Conservation (phyloP, 2,329 filamentous ascomycete species). For the Penicillium sp. region DNA sequence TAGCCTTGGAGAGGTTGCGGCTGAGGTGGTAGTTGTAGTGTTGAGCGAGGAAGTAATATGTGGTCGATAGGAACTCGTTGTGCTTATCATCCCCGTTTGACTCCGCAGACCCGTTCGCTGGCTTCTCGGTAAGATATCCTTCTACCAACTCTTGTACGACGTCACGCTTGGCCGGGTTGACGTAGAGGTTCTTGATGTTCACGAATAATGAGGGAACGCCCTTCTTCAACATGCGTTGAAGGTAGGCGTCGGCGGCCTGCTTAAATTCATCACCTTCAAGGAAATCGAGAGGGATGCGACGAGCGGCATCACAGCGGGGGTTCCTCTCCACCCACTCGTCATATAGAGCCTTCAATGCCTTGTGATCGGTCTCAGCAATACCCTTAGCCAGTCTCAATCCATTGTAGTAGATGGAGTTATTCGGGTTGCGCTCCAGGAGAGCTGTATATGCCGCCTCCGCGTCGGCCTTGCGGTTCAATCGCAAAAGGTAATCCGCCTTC, state of each 20-base stretch:
- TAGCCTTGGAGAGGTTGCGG: constrained; percentile 76
- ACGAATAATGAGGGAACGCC: constrained; percentile 95
- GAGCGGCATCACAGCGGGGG: constrained; percentile 77
- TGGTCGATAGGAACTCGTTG: constrained; percentile 67
- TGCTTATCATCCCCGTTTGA: constrained; percentile 47
- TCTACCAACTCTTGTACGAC: constrained; percentile 71
- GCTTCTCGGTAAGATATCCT: constrained; percentile 62
- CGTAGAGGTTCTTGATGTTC: constrained; percentile 91
- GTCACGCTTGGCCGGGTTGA: constrained; percentile 71
- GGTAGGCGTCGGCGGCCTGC: constrained; percentile 70
- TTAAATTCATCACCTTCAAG: constrained; percentile 77
- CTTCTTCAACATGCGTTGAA: constrained; percentile 81
- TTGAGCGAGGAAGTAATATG: constrained; percentile 89
- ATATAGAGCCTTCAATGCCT: constrained; percentile 69
- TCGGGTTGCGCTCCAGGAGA: constrained; percentile 80
- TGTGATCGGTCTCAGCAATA: constrained; percentile 58
- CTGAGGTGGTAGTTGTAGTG: constrained; percentile 93
- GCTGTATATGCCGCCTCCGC: constrained; percentile 76
- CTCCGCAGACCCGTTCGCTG: constrained; percentile 50
- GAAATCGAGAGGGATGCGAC: constrained; percentile 85
- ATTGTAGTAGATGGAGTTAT: constrained; percentile 82
- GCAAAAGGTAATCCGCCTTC: constrained; percentile 76
- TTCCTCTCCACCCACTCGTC: constrained; percentile 76
- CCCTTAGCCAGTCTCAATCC: constrained; percentile 67
- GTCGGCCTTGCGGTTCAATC: constrained; percentile 72